Percentiles rank a stretch among this genome's conserved stretches.
Evolutionary conservation across 306 rosid genomes (phyloP).

Genomic region (Vicia faba): DNA sequence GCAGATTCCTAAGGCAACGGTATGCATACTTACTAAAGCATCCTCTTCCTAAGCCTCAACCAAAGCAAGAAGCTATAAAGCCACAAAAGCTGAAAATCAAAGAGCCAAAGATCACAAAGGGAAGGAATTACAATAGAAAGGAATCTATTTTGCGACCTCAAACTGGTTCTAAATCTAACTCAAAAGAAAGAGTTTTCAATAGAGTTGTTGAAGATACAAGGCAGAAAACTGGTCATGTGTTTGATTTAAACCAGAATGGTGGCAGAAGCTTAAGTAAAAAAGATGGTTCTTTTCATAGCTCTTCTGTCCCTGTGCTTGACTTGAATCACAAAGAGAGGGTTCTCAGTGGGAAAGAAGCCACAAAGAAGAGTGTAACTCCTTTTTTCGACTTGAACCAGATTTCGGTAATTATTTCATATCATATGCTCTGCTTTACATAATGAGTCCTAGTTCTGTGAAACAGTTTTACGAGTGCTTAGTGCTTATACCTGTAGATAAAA

Average conservation of each 20-base stretch:
- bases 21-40: constrained; percentile 56
- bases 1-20: constrained; percentile 79
- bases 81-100: constrained; percentile 46
- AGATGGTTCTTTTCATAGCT: constrained; percentile 48
- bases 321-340: constrained; percentile 64
- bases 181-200: constrained; percentile 51
- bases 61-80: constrained; percentile 43
- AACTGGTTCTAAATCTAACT: constrained; percentile 43
- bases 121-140: constrained; percentile 55
- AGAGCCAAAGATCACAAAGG: constrained; percentile 47
- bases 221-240: constrained; percentile 45
- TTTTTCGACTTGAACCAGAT: constrained; percentile 92
- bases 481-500: neutral
- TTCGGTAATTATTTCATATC: constrained; percentile 57
- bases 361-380: constrained; percentile 57
- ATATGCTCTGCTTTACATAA: constrained; percentile 15
- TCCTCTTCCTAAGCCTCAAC: constrained; percentile 47
- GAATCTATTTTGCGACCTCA: constrained; percentile 43
- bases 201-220: constrained; percentile 40
- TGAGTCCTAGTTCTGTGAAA: neutral
- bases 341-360: constrained; percentile 59
- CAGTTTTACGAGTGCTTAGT: neutral
- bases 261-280: constrained; percentile 47
- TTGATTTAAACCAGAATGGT: constrained; percentile 73
- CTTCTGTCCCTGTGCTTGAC: constrained; percentile 51